phyloP scores from a whole-genome alignment of 139 green algal genomes.

The Chlorella ohadii region DNA sequence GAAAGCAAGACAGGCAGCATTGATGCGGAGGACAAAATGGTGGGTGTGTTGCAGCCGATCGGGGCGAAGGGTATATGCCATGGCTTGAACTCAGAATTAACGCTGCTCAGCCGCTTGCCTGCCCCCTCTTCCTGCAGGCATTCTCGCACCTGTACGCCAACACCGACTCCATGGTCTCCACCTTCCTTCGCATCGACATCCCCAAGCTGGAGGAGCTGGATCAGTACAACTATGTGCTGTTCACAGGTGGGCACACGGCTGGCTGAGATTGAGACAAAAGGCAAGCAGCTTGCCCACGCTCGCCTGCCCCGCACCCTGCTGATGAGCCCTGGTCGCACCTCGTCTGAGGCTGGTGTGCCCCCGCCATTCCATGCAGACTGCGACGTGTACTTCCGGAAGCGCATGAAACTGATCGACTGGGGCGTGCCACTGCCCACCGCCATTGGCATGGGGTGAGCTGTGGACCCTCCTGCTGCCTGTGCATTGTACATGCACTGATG shows the following conservation, averaged over 20 bases:
- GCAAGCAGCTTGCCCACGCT: too few species aligned
- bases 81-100: too few species aligned
- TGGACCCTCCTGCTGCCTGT: too few species aligned
- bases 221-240: constrained; percentile 29
- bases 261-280: too few species aligned
- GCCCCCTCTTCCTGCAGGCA: neutral
- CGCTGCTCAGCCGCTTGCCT: too few species aligned
- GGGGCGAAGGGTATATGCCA: too few species aligned
- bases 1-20: neutral
- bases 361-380: neutral
- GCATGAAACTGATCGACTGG: constrained; percentile 30
- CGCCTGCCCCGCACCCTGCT: too few species aligned
- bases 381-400: constrained; percentile 10
- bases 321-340: too few species aligned
- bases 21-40: too few species aligned
- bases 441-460: constrained; percentile 9
- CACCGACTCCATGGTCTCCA: neutral
- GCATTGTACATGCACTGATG: too few species aligned
- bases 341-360: too few species aligned
- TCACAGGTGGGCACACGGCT: neutral
- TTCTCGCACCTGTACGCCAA: constrained; percentile 21
- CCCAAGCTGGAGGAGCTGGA: constrained; percentile 22
- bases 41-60: too few species aligned
- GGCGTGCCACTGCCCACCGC: constrained; percentile 4
- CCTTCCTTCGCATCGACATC: constrained; percentile 29